Evolutionary conservation across 345 rosid genomes (phyloP).

Genomic region (Salix brachista): DNA sequence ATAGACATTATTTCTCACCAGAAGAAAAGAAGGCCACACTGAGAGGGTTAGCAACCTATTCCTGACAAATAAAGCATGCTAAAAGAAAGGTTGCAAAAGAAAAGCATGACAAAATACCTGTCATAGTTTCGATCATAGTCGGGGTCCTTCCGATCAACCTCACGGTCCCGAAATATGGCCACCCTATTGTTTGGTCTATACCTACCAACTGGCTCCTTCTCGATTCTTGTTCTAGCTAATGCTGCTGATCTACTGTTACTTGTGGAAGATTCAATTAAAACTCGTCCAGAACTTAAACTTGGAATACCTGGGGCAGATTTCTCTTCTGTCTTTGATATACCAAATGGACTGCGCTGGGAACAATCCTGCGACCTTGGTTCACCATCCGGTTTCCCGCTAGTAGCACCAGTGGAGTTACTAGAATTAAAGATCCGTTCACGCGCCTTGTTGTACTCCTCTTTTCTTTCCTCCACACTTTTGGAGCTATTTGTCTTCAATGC

Average conservation of each 20-base stretch:
- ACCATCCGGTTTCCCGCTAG: constrained; percentile 38
- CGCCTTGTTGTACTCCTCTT: constrained; percentile 75
- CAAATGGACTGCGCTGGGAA: constrained; percentile 33
- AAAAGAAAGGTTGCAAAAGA: neutral
- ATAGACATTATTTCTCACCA: neutral
- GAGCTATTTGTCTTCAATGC: constrained; percentile 43
- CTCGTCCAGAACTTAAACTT: constrained; percentile 42
- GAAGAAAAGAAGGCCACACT: neutral
- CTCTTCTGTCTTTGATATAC: constrained; percentile 43
- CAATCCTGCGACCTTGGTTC: constrained; percentile 46
- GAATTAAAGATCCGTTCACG: constrained; percentile 74
- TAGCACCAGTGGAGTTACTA: constrained; percentile 31
- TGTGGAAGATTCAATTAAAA: constrained; percentile 45
- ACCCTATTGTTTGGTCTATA: constrained; percentile 49
- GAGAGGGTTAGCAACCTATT: neutral
- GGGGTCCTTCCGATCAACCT: constrained; percentile 68
- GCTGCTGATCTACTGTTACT: constrained; percentile 36
- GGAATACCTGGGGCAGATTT: constrained; percentile 37
- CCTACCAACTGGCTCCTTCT: constrained; percentile 60
- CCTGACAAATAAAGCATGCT: neutral
- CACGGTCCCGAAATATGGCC: constrained; percentile 80
- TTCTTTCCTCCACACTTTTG: constrained; percentile 80
- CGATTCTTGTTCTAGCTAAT: constrained; percentile 49
- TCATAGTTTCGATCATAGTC: constrained; percentile 80
- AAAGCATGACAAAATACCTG: constrained; percentile 34